phyloP scores from a whole-genome alignment of 2,329 filamentous ascomycete genomes.

The Chrysoporthe austroafricana region DNA sequence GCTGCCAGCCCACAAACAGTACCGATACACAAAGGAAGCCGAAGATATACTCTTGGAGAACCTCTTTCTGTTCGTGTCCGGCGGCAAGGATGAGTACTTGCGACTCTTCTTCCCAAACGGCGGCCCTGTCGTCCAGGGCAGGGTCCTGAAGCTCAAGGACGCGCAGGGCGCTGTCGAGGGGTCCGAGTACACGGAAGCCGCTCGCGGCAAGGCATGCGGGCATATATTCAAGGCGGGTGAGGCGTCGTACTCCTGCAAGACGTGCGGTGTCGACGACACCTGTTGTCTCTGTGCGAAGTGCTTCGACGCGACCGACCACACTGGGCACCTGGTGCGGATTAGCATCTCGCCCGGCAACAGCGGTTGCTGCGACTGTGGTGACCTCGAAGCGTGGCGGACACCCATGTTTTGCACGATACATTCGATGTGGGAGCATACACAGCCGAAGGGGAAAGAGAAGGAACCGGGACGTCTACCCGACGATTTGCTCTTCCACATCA shows the following conservation, averaged over 20 bases:
- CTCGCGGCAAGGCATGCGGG: constrained; percentile 90
- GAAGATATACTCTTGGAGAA: constrained; percentile 72
- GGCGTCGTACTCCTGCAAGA: constrained; percentile 91
- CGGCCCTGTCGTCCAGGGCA: constrained; percentile 58
- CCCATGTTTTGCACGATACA: constrained; percentile 95
- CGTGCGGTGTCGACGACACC: constrained; percentile 91
- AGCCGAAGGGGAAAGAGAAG: constrained; percentile 64
- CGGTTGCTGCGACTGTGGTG: constrained; percentile 96
- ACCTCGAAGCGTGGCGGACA: constrained; percentile 88
- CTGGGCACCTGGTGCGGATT: constrained; percentile 89
- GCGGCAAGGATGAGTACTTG: constrained; percentile 74
- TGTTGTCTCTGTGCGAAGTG: constrained; percentile 93
- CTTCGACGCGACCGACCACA: constrained; percentile 94
- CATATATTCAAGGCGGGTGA: constrained; percentile 97
- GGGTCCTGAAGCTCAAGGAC: constrained; percentile 73
- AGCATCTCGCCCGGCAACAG: constrained; percentile 87
- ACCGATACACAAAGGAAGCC: constrained; percentile 76
- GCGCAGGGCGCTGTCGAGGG: constrained; percentile 93
- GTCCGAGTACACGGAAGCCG: constrained; percentile 90
- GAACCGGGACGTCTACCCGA: constrained; percentile 65
- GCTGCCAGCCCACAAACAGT: constrained; percentile 72
- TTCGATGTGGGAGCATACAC: constrained; percentile 61
- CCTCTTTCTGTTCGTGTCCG: constrained; percentile 87
- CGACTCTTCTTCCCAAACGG: constrained; percentile 82
- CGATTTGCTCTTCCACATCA: constrained; percentile 76